Evolutionary conservation across 306 rosid genomes (phyloP), one percentile per base, ranked within the genome.

Genomic region (Cyamopsis tetragonoloba): DNA sequence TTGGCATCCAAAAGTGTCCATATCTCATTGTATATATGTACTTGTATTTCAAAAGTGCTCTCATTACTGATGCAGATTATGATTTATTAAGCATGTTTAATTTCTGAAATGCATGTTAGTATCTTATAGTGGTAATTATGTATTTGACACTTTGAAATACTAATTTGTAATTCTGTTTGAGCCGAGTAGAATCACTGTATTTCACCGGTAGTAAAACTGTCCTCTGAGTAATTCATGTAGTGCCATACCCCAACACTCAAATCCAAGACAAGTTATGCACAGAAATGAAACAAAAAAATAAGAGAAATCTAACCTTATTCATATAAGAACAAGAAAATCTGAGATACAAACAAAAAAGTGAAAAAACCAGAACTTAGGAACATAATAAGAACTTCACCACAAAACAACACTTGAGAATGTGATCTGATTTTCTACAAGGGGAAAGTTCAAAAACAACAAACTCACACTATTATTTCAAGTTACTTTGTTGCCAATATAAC

Each of bases 381-480:
- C 4, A 1, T n/a, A 70, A 9, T 2, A 17, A 6, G n/a, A n/a
- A n/a, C n/a, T n/a, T n/a, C n/a, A n/a, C n/a, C n/a, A n/a, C n/a
- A n/a, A n/a, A 55, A 43, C 31, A 55, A 31, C 49, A 53, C 14
- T 23, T 6, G 31, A 49, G 64, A 43, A 44, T 42, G 46, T 15
- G 23, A 31, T 17, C 2, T 46, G 24, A 14, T 38, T 32, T 61
- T 61, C 24, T 23, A 49, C 54, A 63, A 41, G 13, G 56, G 13
- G 62, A 58, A 66, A 4, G 39, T 67, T 51, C 39, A 48, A 55
- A 64, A 63, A 7, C 11, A 53, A 35, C 42, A 77, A 59, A 41
- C 75, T 15, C 20, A 15, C 14, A 39, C 11, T 42, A 42, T 4
- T 30, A 50, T 59, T 18, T 0, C 32, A 50, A 0, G 35, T 27